These are phyloP conservation scores for Neolentinus lepideus DNA, from an alignment of 1,284 basidiomycete species.

Conservation along the genomic window DNA sequence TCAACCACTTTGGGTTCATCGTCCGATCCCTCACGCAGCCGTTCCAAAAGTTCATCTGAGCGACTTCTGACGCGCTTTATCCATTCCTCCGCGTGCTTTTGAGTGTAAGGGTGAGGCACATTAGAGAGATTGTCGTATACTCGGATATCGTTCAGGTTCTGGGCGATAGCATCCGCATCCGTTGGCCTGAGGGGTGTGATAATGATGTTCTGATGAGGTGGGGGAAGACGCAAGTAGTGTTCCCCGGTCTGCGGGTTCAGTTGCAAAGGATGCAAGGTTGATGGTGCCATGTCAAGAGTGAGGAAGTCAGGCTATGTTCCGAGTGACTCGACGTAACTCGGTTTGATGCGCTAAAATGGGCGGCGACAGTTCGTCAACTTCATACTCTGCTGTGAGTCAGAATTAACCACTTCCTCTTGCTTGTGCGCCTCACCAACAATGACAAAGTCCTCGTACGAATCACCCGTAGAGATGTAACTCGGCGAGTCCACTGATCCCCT, in stretches of 20 bases:
- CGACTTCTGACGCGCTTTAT: conserved; percentile 13
- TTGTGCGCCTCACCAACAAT: too few relatives aligned
- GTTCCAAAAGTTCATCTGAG: conserved; percentile 28
- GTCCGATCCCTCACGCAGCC: conserved; percentile 22
- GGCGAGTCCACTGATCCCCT: too few relatives aligned
- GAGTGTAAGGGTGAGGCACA: conserved; percentile 45
- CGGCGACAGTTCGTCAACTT: too few relatives aligned
- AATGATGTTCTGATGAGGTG: conserved; percentile 45
- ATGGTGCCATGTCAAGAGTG: conserved; percentile 7
- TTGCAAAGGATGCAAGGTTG: conserved; percentile 33
- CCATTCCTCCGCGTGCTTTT: conserved; percentile 32
- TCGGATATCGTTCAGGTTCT: conserved; percentile 41
- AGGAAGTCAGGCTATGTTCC: conserved; percentile 6
- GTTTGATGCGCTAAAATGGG: too few relatives aligned
- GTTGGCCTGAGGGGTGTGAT: conserved; percentile 46
- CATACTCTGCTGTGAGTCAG: too few relatives aligned
- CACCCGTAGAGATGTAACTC: too few relatives aligned
- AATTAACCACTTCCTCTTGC: too few relatives aligned
- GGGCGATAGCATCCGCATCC: conserved; percentile 30
- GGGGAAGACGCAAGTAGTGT: conserved; percentile 41
- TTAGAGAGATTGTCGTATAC: conserved; percentile 37
- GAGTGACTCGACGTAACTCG: background rate
- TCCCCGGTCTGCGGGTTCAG: conserved; percentile 38
- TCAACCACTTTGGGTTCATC: conserved; percentile 24
- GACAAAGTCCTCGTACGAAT: too few relatives aligned